Conservation (phyloP, 1,139 yeast genomes). For the Candida gigantensis region DNA sequence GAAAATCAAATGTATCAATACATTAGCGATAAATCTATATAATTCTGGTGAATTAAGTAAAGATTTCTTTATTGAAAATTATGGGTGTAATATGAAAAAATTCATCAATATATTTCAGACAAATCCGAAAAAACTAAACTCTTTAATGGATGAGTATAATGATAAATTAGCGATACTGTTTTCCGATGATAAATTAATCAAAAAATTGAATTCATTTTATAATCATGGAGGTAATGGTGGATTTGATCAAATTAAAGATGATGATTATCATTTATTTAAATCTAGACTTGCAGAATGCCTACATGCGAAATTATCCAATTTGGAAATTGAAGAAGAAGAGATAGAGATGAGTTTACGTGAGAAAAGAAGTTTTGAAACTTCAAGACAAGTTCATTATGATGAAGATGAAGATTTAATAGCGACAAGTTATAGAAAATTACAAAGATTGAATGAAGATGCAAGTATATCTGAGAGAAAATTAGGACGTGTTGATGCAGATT, state of each 20-base stretch:
- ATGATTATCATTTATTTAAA: constrained; percentile 40
- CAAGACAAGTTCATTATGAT: constrained; percentile 53
- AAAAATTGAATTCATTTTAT: constrained; percentile 22
- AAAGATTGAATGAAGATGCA: constrained; percentile 51
- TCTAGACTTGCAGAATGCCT: constrained; percentile 42
- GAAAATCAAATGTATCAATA: constrained; percentile 34
- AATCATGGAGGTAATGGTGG: constrained; percentile 12
- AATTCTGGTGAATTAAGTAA: constrained; percentile 19
- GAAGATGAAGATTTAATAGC: constrained; percentile 51
- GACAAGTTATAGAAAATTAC: constrained; percentile 43
- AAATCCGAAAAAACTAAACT: constrained; percentile 19
- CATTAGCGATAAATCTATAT: constrained; percentile 32
- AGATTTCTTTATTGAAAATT: constrained; percentile 26
- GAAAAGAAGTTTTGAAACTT: constrained; percentile 46
- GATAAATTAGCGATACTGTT: constrained; percentile 22
- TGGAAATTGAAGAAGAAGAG: constrained; percentile 29
- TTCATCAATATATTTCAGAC: constrained; percentile 24
- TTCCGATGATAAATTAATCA: constrained; percentile 28
- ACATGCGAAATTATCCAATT: constrained; percentile 32
- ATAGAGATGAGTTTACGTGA: constrained; percentile 27
- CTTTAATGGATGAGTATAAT: constrained; percentile 23
- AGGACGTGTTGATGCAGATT: constrained; percentile 41
- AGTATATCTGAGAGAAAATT: constrained; percentile 48
- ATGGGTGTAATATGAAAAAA: constrained; percentile 30
- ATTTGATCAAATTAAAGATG: constrained; percentile 17